These are phyloP conservation scores for Elaeagnus macrophylla DNA, from an alignment of 306 rosid species.

Conservation along the genomic window DNA sequence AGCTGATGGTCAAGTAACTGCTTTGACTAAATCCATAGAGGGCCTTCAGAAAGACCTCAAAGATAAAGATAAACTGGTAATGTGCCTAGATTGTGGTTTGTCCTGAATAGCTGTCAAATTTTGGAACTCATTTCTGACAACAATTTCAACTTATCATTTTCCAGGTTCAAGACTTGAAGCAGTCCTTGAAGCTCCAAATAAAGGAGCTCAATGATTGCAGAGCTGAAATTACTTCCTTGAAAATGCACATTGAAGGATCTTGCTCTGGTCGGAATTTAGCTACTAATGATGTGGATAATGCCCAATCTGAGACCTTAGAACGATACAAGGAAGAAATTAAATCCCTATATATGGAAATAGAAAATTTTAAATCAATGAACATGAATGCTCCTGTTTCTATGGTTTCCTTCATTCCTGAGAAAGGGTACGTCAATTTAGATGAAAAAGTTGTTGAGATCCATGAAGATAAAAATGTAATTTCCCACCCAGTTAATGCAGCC, in stretches of 20 bases:
- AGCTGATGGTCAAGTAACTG: constrained; percentile 54
- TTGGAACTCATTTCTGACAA: no score
- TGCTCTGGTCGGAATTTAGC: constrained; percentile 31
- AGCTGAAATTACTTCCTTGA: constrained; percentile 81
- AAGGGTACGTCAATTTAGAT: constrained; percentile 30
- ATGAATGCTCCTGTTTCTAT: constrained; percentile 29
- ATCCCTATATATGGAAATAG: constrained; percentile 63
- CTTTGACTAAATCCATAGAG: constrained; percentile 68
- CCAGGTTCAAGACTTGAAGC: constrained; percentile 68
- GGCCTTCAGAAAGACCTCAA: constrained; percentile 70
- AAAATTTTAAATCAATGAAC: constrained; percentile 42
- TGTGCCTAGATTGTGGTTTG: constrained; percentile 9
- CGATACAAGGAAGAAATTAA: constrained; percentile 73
- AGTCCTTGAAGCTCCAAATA: constrained; percentile 66
- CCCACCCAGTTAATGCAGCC: constrained; percentile 29
- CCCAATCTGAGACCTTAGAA: constrained; percentile 42
- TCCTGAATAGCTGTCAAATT: no score
- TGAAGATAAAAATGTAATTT: constrained; percentile 51
- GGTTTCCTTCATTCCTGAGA: constrained; percentile 30
- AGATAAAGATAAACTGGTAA: constrained; percentile 75
- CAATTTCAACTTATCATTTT: no score
- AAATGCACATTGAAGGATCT: constrained; percentile 74
- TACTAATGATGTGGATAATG: constrained; percentile 34
- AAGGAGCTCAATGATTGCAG: constrained; percentile 72
- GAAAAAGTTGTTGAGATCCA: constrained; percentile 65